A percentile compares a stretch with the other conserved stretches of the same genome.
Evolutionary conservation across 148 eudicot species (phyloP).

Genomic region (Dysphania ambrosioides): DNA sequence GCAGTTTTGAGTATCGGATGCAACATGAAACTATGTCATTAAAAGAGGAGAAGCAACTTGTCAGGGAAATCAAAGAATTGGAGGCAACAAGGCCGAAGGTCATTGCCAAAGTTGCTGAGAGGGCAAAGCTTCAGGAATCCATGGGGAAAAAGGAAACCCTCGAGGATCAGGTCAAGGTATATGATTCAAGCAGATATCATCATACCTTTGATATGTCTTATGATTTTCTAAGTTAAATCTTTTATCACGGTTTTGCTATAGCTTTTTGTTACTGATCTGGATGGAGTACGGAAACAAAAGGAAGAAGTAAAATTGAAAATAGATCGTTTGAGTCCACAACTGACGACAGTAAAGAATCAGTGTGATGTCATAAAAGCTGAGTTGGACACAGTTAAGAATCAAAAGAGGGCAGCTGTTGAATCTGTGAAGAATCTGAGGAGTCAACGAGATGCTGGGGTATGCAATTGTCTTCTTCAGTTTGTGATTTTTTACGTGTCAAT

Average conservation of each 20-base stretch:
- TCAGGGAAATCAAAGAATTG: slow-evolving; percentile 63
- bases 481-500: not conserved
- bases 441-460: slow-evolving; percentile 54
- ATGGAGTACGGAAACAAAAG: slow-evolving; percentile 70
- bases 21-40: slow-evolving; percentile 69
- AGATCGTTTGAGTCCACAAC: slow-evolving; percentile 43
- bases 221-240: not conserved
- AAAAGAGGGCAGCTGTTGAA: slow-evolving; percentile 37
- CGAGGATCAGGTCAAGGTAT: slow-evolving; percentile 88
- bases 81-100: slow-evolving; percentile 75
- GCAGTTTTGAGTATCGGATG: slow-evolving; percentile 62
- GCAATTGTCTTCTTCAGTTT: not conserved
- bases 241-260: slow-evolving; percentile 27
- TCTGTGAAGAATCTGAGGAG: slow-evolving; percentile 37
- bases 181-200: not conserved
- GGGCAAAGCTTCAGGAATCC: slow-evolving; percentile 69
- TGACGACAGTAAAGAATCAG: slow-evolving; percentile 36
- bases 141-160: slow-evolving; percentile 65
- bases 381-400: slow-evolving; percentile 29
- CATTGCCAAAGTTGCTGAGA: slow-evolving; percentile 61
- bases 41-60: slow-evolving; percentile 74
- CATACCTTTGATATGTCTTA: not conserved
- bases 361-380: slow-evolving; percentile 42
- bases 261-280: slow-evolving; percentile 68
- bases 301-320: slow-evolving; percentile 41